These are phyloP conservation scores for Heritiera fomes DNA, from an alignment of 345 rosid genomes.

Conservation along the genomic window DNA sequence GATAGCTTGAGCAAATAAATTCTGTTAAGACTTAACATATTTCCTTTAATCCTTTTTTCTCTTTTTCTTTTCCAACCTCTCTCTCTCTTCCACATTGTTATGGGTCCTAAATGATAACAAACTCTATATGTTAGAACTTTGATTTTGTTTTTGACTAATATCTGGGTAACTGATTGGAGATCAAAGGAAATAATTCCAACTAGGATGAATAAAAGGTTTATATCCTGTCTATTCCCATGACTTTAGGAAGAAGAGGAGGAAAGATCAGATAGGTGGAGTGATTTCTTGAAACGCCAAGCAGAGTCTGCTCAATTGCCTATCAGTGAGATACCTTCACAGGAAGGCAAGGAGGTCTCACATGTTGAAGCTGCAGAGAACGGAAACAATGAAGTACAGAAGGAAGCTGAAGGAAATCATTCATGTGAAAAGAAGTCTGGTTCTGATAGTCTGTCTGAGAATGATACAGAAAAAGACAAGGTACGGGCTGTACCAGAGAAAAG, in stretches of 20 bases:
- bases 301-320: constrained; percentile 51
- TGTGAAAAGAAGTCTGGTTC: constrained; percentile 38
- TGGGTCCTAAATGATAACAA: constrained; percentile 3
- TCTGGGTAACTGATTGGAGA: constrained; percentile 14
- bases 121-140: background rate
- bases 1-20: background rate
- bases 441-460: constrained; percentile 40
- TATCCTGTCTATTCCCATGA: constrained; percentile 22
- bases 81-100: background rate
- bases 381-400: constrained; percentile 37
- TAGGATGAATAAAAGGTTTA: background rate
- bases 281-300: constrained; percentile 71
- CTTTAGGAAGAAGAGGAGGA: constrained; percentile 99
- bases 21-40: background rate
- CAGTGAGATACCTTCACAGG: constrained; percentile 43
- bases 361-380: constrained; percentile 40
- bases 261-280: constrained; percentile 94
- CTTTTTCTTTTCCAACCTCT: background rate
- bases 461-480: constrained; percentile 40
- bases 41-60: background rate
- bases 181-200: constrained; percentile 4
- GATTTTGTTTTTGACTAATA: constrained; percentile 3
- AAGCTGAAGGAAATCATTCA: constrained; percentile 38
- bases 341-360: constrained; percentile 30
- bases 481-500: constrained; percentile 38